Base-by-base conservation (phyloP, 768 basidiomycete genomes). In the Tulasnella sp. region DNA sequence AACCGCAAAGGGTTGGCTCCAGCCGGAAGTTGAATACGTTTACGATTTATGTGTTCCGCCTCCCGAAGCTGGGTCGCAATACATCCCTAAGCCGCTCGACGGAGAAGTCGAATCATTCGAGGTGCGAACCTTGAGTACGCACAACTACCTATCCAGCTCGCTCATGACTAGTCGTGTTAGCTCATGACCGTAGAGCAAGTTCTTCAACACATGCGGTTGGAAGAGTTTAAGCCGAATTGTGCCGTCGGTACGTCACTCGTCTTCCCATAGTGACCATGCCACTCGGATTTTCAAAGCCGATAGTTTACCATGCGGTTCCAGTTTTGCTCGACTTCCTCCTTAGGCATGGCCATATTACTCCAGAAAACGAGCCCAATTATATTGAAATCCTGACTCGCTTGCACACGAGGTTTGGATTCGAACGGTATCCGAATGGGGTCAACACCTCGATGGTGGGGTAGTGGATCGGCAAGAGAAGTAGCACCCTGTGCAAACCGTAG, bases 91-190 rank as follows among this genome's bases (percentile, higher is more conserved):
- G 72, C 94, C 96, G 0, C 85, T 88, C 29, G 97, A 99, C 79
- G 96, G 94, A 34, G 97, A 99, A 81, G 97, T 97, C 1, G 96
- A 97, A 81, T 91, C 88, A 0, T 99, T 99, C 79, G 89, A 94
- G 85, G 96, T 95, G 75, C 72, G 86, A 80, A 11, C 15, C 75
- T 58, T 45, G 36, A n/a, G 6, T 67, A 72, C 6, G 36, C n/a
- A 49, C 12, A 7, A 54, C 74, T 1, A 14, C 19, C 39, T n/a
- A n/a, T n/a, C n/a, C n/a, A n/a, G n/a, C n/a, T n/a, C n/a, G n/a
- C n/a, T n/a, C n/a, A n/a, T n/a, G n/a, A n/a, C n/a, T n/a, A n/a
- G n/a, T n/a, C n/a, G n/a, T n/a, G n/a, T n/a, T 76, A 96, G 93
- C 85, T 97, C 31, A 84, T 94, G 58, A 82, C 88, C 1, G 83